Evolutionary conservation across 176 grass and related monocot genomes (phyloP).

Genomic region (Triticum aestivum): IWGSC_CS_RefSeq_v2.1 NC_057805.1:365513353-365513852

Average conservation of each 20-base stretch:
- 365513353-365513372: slow-evolving; percentile 19
- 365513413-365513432: slow-evolving; percentile 19
- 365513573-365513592: slow-evolving; percentile 10
- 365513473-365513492: not conserved
- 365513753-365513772: not conserved
- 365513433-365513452: slow-evolving; percentile 32
- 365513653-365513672: slow-evolving; percentile 92
- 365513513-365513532: not conserved
- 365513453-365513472: not conserved
- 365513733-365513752: not conserved
- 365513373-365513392: not conserved
- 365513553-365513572: not conserved
- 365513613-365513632: slow-evolving; percentile 57
- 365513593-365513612: slow-evolving; percentile 59
- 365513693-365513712: slow-evolving; percentile 37
- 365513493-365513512: not conserved
- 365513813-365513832: slow-evolving; percentile 83
- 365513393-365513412: not conserved
- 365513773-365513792: slow-evolving; percentile 14
- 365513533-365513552: not conserved
- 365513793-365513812: slow-evolving; percentile 26
- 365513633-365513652: slow-evolving; percentile 78
- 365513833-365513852: slow-evolving; percentile 77
- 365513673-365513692: slow-evolving; percentile 79
- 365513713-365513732: slow-evolving; percentile 3